Conservation (phyloP, 805 yeast species). For the Candida koratica region DNA sequence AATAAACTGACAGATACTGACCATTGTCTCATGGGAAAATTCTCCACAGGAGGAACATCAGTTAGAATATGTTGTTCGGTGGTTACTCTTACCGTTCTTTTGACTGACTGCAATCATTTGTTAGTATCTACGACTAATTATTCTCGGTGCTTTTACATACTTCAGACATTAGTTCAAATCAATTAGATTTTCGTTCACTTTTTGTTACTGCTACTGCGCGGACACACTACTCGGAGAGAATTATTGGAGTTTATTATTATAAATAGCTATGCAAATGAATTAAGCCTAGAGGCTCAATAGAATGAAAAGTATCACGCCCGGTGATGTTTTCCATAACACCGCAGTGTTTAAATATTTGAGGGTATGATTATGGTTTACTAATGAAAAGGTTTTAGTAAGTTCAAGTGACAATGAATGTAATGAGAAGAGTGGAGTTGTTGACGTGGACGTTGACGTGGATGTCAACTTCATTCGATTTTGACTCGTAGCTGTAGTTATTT, state of each 20-base stretch:
- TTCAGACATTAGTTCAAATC: conserved; percentile 13
- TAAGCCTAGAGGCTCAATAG: conserved; percentile 2
- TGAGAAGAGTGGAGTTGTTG: background rate
- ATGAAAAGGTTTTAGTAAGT: conserved; percentile 4
- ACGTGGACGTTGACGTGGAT: too few relatives aligned
- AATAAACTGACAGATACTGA: conserved; percentile 70
- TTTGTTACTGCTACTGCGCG: conserved; percentile 4
- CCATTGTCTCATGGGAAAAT: conserved; percentile 95
- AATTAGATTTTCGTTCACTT: conserved; percentile 5
- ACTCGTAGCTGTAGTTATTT: too few relatives aligned
- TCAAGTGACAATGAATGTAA: conserved; percentile 4
- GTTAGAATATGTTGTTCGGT: conserved; percentile 80
- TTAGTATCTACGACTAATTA: conserved; percentile 15
- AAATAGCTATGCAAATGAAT: conserved; percentile 1
- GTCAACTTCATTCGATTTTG: too few relatives aligned
- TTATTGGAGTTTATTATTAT: too few relatives aligned
- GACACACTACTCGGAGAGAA: background rate
- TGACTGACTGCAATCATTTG: conserved; percentile 40
- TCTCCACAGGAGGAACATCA: conserved; percentile 81
- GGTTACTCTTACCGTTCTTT: conserved; percentile 83
- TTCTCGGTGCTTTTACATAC: conserved; percentile 10
- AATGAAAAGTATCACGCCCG: background rate
- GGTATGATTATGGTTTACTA: conserved; percentile 7
- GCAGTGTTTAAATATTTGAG: conserved; percentile 1
- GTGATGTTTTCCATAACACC: conserved; percentile 4